These are phyloP conservation scores for Lasiodiplodia theobromae DNA, from an alignment of 2,329 filamentous ascomycete species.

Conservation along the genomic window DNA sequence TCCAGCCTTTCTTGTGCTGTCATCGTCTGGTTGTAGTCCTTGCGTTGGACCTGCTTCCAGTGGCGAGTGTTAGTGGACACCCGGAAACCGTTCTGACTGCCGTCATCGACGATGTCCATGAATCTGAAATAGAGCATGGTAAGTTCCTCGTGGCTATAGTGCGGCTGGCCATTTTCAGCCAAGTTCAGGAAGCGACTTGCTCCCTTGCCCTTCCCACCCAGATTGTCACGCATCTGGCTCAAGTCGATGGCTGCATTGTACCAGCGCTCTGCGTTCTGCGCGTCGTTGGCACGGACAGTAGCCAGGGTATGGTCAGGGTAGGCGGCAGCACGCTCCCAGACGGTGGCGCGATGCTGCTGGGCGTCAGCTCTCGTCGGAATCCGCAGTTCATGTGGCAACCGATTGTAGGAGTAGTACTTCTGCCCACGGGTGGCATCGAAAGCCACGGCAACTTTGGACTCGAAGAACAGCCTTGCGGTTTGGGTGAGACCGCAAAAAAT, in stretches of 20 bases:
- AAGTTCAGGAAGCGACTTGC: not conserved
- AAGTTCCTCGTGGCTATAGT: not conserved
- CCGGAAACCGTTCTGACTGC: not conserved
- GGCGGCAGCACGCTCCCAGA: not conserved
- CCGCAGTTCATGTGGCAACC: accelerated
- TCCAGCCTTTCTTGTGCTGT: not conserved
- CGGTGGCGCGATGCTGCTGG: not conserved
- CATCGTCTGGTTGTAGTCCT: not conserved
- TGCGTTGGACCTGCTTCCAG: not conserved
- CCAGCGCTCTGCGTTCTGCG: not conserved
- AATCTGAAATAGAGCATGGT: not conserved
- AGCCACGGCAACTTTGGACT: not conserved
- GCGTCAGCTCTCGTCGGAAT: not conserved
- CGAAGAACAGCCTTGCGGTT: no score
- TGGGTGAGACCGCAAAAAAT: no score
- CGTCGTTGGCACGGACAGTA: not conserved
- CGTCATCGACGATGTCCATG: not conserved
- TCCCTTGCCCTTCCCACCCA: not conserved
- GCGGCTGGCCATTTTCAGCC: not conserved
- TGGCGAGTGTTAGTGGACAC: not conserved
- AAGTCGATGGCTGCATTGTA: not conserved
- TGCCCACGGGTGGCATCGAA: not conserved
- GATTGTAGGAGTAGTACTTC: not conserved
- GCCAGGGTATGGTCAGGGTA: not conserved
- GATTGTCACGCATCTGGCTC: not conserved